Evolutionary conservation across 2,329 filamentous ascomycete species (phyloP), one percentile per base, ranked within the genome.

Genomic region (Nemania serpens): DNA sequence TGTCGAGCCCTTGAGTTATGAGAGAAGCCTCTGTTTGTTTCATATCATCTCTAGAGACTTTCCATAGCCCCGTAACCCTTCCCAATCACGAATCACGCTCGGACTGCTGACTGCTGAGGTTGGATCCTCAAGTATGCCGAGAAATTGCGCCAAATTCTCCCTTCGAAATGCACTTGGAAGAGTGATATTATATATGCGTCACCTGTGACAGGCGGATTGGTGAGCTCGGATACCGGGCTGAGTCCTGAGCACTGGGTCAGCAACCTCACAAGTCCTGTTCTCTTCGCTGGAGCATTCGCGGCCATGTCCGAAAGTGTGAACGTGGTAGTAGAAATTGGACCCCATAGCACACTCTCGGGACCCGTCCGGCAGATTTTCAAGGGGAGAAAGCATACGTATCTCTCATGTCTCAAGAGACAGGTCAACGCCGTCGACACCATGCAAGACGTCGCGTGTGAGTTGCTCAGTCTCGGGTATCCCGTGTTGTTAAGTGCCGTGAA

Each of bases 251-350:
- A 69, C 12, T 69, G 61, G 60, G 64, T 50, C 11, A 37, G 53
- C 68, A 65, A 70, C 63, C 4, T 69, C 59, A 2, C 69, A 62
- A 4, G 70, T 71, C 34, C 68, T 41, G n/a, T 78, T 72, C 62
- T 51, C 18, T 55, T 64, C 58, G 12, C 61, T 57, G 34, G 66
- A 3, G 48, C 66, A 0, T 58, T 76, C 5, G 56, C 66, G 3
- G 61, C 65, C 0, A 56, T 66, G 58, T 55, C 34, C 34, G 34
- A 36, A 36, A 36, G 34, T 13, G 49, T 71, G 7, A 66, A 73
- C 29, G 56, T 71, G 29, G 58, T 72, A 10, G 55, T 76, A 7
- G 75, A 75, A 45, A 58, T 76, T 20, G 74, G 74, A 0, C 64
- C 74, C 1, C 73, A 75, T 25, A 61, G 67, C 1, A 69, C 73